These are phyloP conservation scores for Cyclotella distinguenda DNA, from an alignment of 108 stramenopile genomes.

Conservation along the genomic window DNA sequence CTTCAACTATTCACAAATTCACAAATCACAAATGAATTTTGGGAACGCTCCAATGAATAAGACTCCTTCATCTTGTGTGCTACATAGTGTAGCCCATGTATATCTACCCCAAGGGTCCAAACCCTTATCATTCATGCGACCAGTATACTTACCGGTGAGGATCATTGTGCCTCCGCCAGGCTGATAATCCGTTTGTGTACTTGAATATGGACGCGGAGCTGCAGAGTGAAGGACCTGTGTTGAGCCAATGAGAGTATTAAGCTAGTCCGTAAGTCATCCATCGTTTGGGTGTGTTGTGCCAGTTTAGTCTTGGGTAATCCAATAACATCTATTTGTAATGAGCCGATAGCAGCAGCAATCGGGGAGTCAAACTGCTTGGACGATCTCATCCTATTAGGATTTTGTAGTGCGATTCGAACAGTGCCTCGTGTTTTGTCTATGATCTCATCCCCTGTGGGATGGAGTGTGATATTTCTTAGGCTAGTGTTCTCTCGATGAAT, in stretches of 20 bases:
- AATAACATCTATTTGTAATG: neutral
- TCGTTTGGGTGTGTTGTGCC: neutral
- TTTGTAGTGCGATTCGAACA: too few species aligned
- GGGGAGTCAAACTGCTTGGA: too few species aligned
- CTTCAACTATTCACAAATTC: too few species aligned
- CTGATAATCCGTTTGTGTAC: neutral
- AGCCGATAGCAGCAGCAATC: neutral
- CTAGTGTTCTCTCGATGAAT: too few species aligned
- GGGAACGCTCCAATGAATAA: neutral
- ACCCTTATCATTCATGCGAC: neutral
- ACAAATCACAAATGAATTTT: too few species aligned
- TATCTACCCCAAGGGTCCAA: neutral
- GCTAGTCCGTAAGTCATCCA: neutral
- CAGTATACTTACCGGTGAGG: neutral
- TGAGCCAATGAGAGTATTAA: neutral
- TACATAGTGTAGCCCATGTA: neutral
- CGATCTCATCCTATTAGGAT: too few species aligned
- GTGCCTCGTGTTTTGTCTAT: too few species aligned
- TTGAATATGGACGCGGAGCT: neutral
- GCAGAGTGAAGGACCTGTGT: neutral
- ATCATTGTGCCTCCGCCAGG: constrained; percentile 1
- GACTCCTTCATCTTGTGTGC: constrained; percentile 2
- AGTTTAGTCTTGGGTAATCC: neutral
- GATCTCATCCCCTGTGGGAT: too few species aligned
- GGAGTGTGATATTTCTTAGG: too few species aligned